A percentile compares a stretch with the other conserved stretches of the same genome.
Conservation (phyloP, 148 eudicot species). For the Drosera capensis region DNA sequence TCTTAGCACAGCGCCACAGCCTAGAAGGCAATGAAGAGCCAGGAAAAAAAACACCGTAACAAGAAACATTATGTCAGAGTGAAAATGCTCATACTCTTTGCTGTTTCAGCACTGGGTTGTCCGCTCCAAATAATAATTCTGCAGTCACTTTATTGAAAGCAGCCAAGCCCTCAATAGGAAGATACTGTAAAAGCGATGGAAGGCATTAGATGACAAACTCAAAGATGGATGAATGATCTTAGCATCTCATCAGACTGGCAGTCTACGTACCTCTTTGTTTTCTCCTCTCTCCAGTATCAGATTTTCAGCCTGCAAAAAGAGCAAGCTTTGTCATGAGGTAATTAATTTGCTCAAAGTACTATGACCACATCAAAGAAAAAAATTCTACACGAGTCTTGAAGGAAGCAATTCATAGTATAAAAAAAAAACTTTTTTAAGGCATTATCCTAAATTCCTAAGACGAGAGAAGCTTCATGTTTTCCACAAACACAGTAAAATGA, state of each 20-base stretch:
- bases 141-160: conserved; percentile 91
- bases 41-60: not conserved
- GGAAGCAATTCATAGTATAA: too few species aligned
- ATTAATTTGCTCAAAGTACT: too few species aligned
- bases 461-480: too few species aligned
- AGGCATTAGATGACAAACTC: too few species aligned
- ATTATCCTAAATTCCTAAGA: too few species aligned
- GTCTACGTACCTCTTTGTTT: conserved; percentile 74
- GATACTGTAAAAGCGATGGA: conserved; percentile 41
- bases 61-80: not conserved
- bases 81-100: conserved; percentile 48
- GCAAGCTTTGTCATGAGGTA: not conserved
- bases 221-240: conserved; percentile 1
- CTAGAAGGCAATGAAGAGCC: not conserved
- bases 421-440: too few species aligned
- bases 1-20: not conserved
- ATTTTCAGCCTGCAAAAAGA: conserved; percentile 43
- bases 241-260: conserved; percentile 1
- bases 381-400: too few species aligned
- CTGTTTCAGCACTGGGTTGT: conserved; percentile 53
- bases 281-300: conserved; percentile 91
- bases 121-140: conserved; percentile 86
- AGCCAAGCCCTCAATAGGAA: conserved; percentile 96
- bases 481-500: too few species aligned
- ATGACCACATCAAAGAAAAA: too few species aligned